Conservation (phyloP, 2,329 filamentous ascomycete genomes). For the Diplodia seriata region DNA sequence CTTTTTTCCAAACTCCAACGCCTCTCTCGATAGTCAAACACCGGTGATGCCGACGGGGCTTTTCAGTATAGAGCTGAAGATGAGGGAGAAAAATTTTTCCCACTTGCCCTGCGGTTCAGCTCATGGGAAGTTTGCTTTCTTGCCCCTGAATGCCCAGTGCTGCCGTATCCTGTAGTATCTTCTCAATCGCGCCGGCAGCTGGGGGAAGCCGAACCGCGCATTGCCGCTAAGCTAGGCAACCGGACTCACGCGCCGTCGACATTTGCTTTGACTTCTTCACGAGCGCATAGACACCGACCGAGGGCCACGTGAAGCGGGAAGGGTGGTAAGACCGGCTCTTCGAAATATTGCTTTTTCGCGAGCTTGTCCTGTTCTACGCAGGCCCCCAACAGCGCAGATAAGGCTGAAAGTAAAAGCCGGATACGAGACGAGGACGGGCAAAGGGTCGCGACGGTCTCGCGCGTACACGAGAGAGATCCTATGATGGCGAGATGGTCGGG, state of each 20-base stretch:
- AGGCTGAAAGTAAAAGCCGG: neutral
- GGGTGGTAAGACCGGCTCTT: neutral
- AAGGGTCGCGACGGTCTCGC: neutral
- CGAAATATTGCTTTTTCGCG: neutral
- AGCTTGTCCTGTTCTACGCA: neutral
- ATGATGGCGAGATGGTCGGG: neutral
- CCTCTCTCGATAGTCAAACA: neutral
- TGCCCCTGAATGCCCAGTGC: neutral
- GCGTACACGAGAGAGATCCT: neutral
- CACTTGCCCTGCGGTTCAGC: neutral
- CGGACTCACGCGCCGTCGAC: no score
- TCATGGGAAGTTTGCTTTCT: neutral
- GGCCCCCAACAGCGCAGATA: neutral
- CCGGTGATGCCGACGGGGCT: neutral
- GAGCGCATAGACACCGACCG: neutral
- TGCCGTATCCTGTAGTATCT: neutral
- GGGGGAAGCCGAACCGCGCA: neutral
- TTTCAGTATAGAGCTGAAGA: neutral
- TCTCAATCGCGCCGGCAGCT: neutral
- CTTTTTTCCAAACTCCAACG: neutral
- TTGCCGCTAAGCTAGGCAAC: neutral
- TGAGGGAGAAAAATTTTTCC: neutral
- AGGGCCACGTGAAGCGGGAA: neutral
- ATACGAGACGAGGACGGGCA: neutral
- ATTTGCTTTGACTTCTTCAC: neutral